Base-by-base conservation (phyloP, 1,284 basidiomycete genomes). In the Cutaneotrichosporon sp. region DNA sequence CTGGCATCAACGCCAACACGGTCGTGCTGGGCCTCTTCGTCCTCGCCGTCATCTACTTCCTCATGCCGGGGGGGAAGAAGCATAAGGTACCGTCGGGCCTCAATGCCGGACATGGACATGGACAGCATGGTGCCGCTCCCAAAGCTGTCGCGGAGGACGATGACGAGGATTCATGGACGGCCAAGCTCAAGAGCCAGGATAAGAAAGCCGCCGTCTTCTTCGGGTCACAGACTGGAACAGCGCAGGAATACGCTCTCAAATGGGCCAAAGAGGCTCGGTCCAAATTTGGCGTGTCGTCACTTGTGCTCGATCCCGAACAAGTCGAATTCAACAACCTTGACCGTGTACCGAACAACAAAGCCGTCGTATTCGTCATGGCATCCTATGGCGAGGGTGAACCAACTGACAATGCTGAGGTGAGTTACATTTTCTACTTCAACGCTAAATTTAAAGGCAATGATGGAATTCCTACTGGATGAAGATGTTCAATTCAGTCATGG, bases 381-480 rank as follows among this genome's bases (percentile, higher is more conserved):
- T 98, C 96, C 14, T 99, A 99, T 75, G 96, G 96, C 68, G 96
- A 99, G 83, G 96, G 95, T 65, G 96, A 99, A 79, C 97, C 96
- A 21, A 99, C 96, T n/a, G 96, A 99, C 81, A 99, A 99, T 76
- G 92, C 95, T 18, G 92, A 97, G 38, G 87, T 89, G 67, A 87
- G 55, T 30, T 18, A n/a, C n/a, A n/a, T n/a, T 7, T 0, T 10
- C 4, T 34, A 1, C 5, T 26, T 6, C 14, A 18, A 4, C 14
- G 55, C 55, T 56, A 14, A 56, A n/a, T n/a, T 38, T 1, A 14
- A 14, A 56, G 55, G 87, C 89, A 65, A 87, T 98, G 71, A 90
- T 94, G 87, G 91, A 97, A 78, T 94, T 93, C 81, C 77, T 98
- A 65, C 85, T 88, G 68, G 93, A 96, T 73, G 86, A 90, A 8